Conservation (phyloP, 1,139 yeast species). For the Candida freyschussii region DNA sequence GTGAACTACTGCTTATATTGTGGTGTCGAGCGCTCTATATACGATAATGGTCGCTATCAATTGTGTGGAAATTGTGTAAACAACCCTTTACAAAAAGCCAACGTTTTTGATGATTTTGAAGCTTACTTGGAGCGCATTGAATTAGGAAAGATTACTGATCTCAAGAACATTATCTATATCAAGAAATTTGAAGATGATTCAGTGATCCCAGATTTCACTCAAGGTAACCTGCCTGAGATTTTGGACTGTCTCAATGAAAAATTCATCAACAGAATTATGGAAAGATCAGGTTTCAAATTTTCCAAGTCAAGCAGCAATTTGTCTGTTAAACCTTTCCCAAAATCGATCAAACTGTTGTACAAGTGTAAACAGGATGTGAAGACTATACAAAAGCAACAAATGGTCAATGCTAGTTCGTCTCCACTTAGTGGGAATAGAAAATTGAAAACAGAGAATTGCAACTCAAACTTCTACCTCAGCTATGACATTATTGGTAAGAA, state of each 20-base stretch:
- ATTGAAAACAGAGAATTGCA: slow-evolving; percentile 22
- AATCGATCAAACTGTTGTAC: slow-evolving; percentile 22
- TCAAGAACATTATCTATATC: slow-evolving; percentile 20
- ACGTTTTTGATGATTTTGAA: slow-evolving; percentile 21
- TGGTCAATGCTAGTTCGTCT: slow-evolving; percentile 3
- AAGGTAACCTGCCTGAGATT: slow-evolving; percentile 15
- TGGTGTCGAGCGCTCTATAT: slow-evolving; percentile 19
- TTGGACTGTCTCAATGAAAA: slow-evolving; percentile 12
- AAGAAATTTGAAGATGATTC: slow-evolving; percentile 15
- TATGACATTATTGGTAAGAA: slow-evolving; percentile 20
- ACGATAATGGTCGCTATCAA: slow-evolving; percentile 25
- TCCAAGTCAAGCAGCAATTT: slow-evolving; percentile 20
- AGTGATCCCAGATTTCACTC: slow-evolving; percentile 14
- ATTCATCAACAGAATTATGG: slow-evolving; percentile 18
- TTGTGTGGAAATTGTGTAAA: slow-evolving; percentile 24
- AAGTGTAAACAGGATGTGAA: slow-evolving; percentile 24
- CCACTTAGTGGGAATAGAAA: slow-evolving; percentile 6
- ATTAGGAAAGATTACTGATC: slow-evolving; percentile 13
- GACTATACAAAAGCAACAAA: slow-evolving; percentile 17
- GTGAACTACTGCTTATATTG: slow-evolving; percentile 21
- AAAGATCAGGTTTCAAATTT: slow-evolving; percentile 21
- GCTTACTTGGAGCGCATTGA: slow-evolving; percentile 17
- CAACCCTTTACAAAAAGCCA: slow-evolving; percentile 20
- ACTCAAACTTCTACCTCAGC: slow-evolving; percentile 21
- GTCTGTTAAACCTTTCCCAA: slow-evolving; percentile 20